These are phyloP conservation scores for Syzygium malaccense DNA, from an alignment of 441 rosid species.

Conservation along the genomic window DNA sequence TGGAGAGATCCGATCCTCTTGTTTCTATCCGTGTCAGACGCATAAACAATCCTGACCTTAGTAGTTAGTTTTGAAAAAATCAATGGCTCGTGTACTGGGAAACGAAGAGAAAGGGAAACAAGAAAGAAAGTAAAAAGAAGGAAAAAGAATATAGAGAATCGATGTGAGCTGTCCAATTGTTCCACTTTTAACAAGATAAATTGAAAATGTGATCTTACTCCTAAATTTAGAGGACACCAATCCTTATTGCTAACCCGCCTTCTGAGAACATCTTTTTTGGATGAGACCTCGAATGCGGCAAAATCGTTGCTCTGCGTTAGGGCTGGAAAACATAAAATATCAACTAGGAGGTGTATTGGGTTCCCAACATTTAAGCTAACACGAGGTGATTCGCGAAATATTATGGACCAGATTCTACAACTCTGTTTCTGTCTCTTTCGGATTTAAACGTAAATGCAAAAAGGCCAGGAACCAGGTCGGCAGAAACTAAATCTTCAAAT, in stretches of 20 bases:
- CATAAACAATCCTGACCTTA: background rate
- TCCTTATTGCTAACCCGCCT: background rate
- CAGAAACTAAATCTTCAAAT: no score
- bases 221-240: background rate
- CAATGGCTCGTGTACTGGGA: background rate
- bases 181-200: background rate
- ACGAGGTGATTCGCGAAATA: no score
- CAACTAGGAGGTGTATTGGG: no score
- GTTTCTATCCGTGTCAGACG: background rate
- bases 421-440: no score
- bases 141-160: background rate
- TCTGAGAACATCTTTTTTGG: background rate
- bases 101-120: background rate
- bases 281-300: background rate
- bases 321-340: background rate
- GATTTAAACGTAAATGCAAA: no score
- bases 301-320: background rate
- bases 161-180: background rate
- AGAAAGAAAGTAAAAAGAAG: background rate
- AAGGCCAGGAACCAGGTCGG: no score
- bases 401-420: no score
- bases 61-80: background rate
- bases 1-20: background rate
- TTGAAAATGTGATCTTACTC: background rate
- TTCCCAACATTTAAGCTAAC: no score